Conservation (phyloP, 2,329 filamentous ascomycete species). For the Elsinoe ampelina region DNA sequence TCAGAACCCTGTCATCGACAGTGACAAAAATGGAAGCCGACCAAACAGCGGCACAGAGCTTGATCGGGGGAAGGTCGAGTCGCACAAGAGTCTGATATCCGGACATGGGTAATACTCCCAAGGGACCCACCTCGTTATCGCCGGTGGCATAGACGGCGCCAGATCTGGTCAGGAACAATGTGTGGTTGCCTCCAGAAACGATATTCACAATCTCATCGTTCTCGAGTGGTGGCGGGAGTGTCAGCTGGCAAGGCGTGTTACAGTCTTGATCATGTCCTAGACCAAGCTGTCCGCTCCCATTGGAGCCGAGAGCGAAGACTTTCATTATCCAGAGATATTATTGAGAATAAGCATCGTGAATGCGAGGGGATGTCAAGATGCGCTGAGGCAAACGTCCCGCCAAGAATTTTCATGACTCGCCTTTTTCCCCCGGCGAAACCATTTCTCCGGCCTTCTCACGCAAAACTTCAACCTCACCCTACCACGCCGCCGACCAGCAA, state of each 20-base stretch:
- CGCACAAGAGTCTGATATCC: background rate
- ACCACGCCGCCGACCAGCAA: background rate
- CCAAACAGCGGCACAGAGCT: constrained; percentile 65
- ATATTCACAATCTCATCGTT: constrained; percentile 27
- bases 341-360: no score
- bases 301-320: constrained; percentile 43
- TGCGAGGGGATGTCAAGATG: no score
- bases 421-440: background rate
- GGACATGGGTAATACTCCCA: background rate
- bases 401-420: constrained; percentile 1
- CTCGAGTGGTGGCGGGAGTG: background rate
- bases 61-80: constrained; percentile 17
- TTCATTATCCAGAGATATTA: constrained; percentile 3
- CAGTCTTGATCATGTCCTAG: constrained; percentile 36
- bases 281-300: constrained; percentile 44
- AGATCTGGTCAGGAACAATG: constrained; percentile 55
- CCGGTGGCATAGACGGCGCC: constrained; percentile 59
- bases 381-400: background rate
- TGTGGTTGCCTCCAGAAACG: constrained; percentile 75
- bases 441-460: constrained; percentile 6
- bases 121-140: constrained; percentile 39
- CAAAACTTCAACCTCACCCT: constrained; percentile 10
- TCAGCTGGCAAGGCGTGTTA: constrained; percentile 22
- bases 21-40: constrained; percentile 57
- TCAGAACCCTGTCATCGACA: constrained; percentile 46